These are phyloP conservation scores for Fusarium verticillioides DNA, from an alignment of 2,329 filamentous ascomycete species.

Conservation along the genomic window DNA sequence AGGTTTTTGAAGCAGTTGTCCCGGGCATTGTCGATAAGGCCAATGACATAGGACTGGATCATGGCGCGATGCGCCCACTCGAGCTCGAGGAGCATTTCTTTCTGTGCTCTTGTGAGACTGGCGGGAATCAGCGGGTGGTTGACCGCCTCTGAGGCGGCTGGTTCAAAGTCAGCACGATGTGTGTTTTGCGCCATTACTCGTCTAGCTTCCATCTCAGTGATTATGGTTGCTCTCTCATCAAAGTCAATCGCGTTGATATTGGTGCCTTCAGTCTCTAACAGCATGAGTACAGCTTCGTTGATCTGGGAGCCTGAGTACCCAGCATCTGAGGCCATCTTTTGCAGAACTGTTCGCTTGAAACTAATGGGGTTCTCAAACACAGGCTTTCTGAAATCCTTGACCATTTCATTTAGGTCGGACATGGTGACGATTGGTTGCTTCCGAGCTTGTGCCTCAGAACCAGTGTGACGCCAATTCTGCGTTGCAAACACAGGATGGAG, in stretches of 20 bases:
- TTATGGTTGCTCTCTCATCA: conserved; percentile 45
- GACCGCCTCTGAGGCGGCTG: conserved; percentile 39
- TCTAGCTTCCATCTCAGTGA: conserved; percentile 28
- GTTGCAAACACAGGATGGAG: conserved; percentile 52
- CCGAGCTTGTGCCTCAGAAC: conserved; percentile 17
- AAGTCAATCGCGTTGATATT: conserved; percentile 47
- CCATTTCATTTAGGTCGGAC: conserved; percentile 40
- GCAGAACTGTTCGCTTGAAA: conserved; percentile 48
- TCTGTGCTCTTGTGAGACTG: conserved; percentile 70
- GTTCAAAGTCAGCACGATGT: conserved; percentile 32
- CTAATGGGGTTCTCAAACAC: conserved; percentile 42
- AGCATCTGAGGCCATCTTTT: conserved; percentile 53
- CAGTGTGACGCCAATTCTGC: conserved; percentile 41
- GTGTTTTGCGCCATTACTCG: conserved; percentile 2
- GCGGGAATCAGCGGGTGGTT: conserved; percentile 60
- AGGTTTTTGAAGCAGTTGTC: conserved; percentile 63
- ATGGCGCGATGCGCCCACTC: conserved; percentile 77
- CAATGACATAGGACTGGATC: conserved; percentile 73
- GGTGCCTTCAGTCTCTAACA: conserved; percentile 51
- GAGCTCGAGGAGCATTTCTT: conserved; percentile 74
- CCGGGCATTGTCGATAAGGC: conserved; percentile 67
- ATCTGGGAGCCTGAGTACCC: conserved; percentile 48
- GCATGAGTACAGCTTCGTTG: conserved; percentile 49
- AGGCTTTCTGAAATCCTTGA: conserved; percentile 37
- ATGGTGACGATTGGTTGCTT: conserved; percentile 36